Evolutionary conservation across 2,329 filamentous ascomycete species (phyloP).

Genomic region (Diaporthe citriasiana): DNA sequence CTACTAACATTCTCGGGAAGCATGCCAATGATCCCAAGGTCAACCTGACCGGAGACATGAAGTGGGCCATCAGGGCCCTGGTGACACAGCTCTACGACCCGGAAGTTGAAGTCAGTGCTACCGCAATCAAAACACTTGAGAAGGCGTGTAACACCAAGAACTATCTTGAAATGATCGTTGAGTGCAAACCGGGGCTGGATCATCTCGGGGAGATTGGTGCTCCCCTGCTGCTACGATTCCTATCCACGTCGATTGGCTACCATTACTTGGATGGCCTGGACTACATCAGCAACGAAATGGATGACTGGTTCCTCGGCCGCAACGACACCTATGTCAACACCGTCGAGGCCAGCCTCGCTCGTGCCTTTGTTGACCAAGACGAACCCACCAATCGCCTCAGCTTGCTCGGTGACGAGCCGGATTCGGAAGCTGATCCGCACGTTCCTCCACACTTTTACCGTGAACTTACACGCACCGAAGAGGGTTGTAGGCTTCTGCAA

Average conservation of each 20-base stretch:
- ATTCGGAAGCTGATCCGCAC: constrained; percentile 69
- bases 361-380: constrained; percentile 80
- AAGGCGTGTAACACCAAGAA: constrained; percentile 95
- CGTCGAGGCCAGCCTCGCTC: constrained; percentile 94
- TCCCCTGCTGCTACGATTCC: constrained; percentile 88
- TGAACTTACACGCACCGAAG: constrained; percentile 90
- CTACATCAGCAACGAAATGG: constrained; percentile 99
- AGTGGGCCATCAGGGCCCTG: constrained; percentile 96
- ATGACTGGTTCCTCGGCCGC: constrained; percentile 97
- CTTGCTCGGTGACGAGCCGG: constrained; percentile 69
- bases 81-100: constrained; percentile 99
- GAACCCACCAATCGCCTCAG: constrained; percentile 70
- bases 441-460: constrained; percentile 99
- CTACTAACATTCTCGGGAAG: constrained; percentile 87
- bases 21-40: constrained; percentile 76
- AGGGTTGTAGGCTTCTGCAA: constrained; percentile 90
- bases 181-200: constrained; percentile 93
- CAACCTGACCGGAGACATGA: constrained; percentile 72
- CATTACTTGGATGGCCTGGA: constrained; percentile 97
- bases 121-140: constrained; percentile 96
- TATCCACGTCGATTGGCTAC: constrained; percentile 97
- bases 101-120: constrained; percentile 95
- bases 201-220: constrained; percentile 97
- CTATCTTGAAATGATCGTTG: constrained; percentile 95
- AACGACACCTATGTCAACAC: constrained; percentile 97